phyloP scores from a whole-genome alignment of 176 grass and related monocot species.

The Echinochloa phyllopogon region DNA sequence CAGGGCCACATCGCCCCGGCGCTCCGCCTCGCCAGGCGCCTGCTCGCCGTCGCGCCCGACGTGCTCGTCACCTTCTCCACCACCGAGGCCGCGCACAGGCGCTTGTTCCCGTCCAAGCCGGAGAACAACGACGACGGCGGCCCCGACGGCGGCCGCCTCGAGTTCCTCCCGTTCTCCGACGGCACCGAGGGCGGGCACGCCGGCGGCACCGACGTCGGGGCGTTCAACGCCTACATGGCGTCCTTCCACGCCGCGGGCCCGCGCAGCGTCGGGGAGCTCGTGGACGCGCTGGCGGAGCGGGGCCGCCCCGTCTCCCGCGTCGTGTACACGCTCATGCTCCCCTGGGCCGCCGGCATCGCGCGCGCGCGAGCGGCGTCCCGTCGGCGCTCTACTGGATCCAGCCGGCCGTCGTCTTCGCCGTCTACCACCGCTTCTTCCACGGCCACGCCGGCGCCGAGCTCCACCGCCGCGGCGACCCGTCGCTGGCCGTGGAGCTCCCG shows the following conservation, averaged over 20 bases:
- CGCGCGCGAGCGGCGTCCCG: slow-evolving; percentile 48
- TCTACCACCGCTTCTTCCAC: slow-evolving; percentile 72
- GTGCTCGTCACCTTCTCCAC: slow-evolving; percentile 66
- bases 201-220: background rate
- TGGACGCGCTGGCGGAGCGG: slow-evolving; percentile 40
- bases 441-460: slow-evolving; percentile 38
- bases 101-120: slow-evolving; percentile 51
- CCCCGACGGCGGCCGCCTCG: slow-evolving; percentile 32
- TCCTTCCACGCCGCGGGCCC: slow-evolving; percentile 29
- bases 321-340: slow-evolving; percentile 57
- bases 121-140: background rate
- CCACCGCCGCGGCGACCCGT: slow-evolving; percentile 34
- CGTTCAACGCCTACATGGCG: slow-evolving; percentile 47
- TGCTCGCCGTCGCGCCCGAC: slow-evolving; percentile 39
- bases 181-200: slow-evolving; percentile 40
- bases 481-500: slow-evolving; percentile 39
- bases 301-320: slow-evolving; percentile 60
- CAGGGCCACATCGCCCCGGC: slow-evolving; percentile 82
- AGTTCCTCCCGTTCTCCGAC: slow-evolving; percentile 58
- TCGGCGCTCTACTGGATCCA: slow-evolving; percentile 83
- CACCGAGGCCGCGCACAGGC: slow-evolving; percentile 41
- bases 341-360: slow-evolving; percentile 61
- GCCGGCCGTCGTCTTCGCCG: slow-evolving; percentile 53
- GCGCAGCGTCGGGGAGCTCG: slow-evolving; percentile 33
- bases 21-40: slow-evolving; percentile 57